A percentile compares a stretch with the other conserved stretches of the same genome.
These are phyloP conservation scores for Paramecium caudatum DNA, from an alignment of 73 alveolate species.

Conservation along the genomic window DNA sequence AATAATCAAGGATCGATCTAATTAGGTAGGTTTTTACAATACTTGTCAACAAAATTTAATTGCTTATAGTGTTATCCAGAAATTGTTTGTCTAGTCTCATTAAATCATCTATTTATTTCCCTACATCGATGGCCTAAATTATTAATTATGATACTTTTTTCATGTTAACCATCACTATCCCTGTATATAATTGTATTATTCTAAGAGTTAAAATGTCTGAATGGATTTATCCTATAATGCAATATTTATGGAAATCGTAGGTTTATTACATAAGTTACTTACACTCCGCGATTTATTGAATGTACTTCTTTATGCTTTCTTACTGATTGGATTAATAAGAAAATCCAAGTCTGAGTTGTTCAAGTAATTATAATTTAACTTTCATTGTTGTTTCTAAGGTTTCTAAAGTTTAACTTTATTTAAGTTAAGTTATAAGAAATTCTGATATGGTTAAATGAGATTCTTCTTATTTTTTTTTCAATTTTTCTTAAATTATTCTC, in stretches of 20 bases:
- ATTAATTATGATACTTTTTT: background rate
- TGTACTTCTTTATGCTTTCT: background rate
- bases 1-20: slow-evolving; percentile 35
- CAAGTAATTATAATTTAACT: background rate
- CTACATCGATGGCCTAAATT: slow-evolving; percentile 10
- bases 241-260: background rate
- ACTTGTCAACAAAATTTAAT: slow-evolving; percentile 21
- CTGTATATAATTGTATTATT: background rate
- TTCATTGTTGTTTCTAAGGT: slow-evolving; percentile 1
- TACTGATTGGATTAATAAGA: background rate
- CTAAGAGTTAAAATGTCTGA: background rate
- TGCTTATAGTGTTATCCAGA: background rate
- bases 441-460: background rate
- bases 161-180: slow-evolving; percentile 1
- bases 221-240: background rate
- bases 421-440: background rate
- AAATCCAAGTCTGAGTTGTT: slow-evolving; percentile 20
- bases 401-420: background rate
- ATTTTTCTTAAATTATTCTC: background rate
- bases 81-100: slow-evolving; percentile 23
- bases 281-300: background rate
- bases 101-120: background rate
- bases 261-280: background rate
- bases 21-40: background rate
- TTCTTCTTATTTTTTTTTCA: background rate